These are phyloP conservation scores for Ogataea glucozyma DNA, from an alignment of 805 yeast genomes.

Conservation along the genomic window DNA sequence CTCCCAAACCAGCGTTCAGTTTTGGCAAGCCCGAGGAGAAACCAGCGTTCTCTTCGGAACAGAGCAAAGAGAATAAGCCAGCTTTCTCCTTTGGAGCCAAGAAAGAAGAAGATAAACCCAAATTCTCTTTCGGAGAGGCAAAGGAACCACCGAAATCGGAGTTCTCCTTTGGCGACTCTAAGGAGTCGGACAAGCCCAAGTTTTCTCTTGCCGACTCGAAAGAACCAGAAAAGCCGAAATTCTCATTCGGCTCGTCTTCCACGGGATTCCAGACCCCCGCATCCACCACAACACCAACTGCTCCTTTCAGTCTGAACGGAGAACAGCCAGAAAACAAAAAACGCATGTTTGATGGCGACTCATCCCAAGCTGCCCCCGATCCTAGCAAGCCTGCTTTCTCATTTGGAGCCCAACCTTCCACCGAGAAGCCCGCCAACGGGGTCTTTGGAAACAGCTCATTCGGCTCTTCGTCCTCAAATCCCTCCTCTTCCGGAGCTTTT, in stretches of 20 bases:
- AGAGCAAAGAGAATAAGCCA: background rate
- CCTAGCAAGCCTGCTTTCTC: conserved; percentile 10
- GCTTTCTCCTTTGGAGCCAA: conserved; percentile 2
- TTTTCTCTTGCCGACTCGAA: too few species aligned
- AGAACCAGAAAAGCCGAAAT: too few species aligned
- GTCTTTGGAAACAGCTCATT: conserved; percentile 2
- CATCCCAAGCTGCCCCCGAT: background rate
- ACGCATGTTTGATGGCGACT: background rate
- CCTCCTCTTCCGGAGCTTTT: conserved; percentile 10
- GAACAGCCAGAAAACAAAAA: conserved; percentile 5
- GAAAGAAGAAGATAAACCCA: background rate
- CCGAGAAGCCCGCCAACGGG: conserved; percentile 6
- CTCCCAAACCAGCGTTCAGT: conserved; percentile 5
- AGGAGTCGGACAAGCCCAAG: too few species aligned
- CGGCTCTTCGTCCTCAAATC: conserved; percentile 4
- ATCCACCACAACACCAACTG: conserved; percentile 2
- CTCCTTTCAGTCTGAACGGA: background rate
- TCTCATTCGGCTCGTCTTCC: too few species aligned
- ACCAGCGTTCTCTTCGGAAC: too few species aligned
- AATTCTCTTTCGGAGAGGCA: background rate
- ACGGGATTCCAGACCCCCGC: conserved; percentile 5
- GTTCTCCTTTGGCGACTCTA: conserved; percentile 6
- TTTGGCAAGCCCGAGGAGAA: conserved; percentile 2
- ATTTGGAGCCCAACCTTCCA: conserved; percentile 11
- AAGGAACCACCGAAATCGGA: conserved; percentile 3